These are phyloP conservation scores for Albophoma yamanashiensis DNA, from an alignment of 2,329 filamentous ascomycete species.

Conservation along the genomic window DNA sequence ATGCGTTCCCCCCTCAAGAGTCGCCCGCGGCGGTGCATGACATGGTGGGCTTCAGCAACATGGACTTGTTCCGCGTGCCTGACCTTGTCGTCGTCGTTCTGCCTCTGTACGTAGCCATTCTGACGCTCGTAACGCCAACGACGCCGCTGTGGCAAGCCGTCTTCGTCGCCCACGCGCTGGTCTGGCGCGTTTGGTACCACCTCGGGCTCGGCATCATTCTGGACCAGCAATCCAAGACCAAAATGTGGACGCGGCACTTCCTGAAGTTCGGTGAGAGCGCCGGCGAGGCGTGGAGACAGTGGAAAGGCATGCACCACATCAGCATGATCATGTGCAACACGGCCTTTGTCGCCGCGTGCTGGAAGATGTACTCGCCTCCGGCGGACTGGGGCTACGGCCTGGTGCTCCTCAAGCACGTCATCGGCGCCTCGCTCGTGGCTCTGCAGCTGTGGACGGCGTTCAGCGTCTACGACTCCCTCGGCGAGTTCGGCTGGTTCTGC, in stretches of 20 bases:
- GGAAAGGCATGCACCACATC: conserved; percentile 92
- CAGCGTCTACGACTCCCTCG: conserved; percentile 90
- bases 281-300: conserved; percentile 91
- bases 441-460: conserved; percentile 87
- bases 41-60: conserved; percentile 69
- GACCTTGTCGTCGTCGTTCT: conserved; percentile 74
- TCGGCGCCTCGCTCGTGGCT: conserved; percentile 70
- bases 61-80: conserved; percentile 80
- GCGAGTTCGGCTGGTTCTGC: conserved; percentile 98
- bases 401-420: conserved; percentile 73
- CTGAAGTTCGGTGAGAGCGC: conserved; percentile 89
- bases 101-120: conserved; percentile 60
- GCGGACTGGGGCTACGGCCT: conserved; percentile 80
- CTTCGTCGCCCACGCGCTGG: conserved; percentile 69
- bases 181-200: conserved; percentile 88
- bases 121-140: conserved; percentile 68
- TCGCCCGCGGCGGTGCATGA: conserved; percentile 65
- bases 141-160: conserved; percentile 65
- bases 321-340: conserved; percentile 85
- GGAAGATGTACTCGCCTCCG: conserved; percentile 93
- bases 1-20: conserved; percentile 13
- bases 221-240: conserved; percentile 75
- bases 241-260: conserved; percentile 95
- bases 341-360: conserved; percentile 81
- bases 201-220: conserved; percentile 79